Evolutionary conservation across 78 protist genomes (phyloP), one percentile per base, ranked within the genome.

Genomic region (Polysphondylium violaceum): DNA sequence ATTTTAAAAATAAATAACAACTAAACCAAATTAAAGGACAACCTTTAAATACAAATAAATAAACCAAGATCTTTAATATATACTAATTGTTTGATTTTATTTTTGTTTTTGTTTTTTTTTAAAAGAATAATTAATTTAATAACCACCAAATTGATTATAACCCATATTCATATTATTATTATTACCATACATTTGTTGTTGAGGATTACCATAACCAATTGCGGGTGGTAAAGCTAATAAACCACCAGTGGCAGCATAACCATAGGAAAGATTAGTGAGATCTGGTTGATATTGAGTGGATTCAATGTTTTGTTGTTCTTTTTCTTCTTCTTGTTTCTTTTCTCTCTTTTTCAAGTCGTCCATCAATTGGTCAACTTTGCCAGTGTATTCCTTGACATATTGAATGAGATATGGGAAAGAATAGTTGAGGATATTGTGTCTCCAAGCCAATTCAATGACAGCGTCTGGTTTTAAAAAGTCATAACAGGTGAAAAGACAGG

Each of bases 381-480:
- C 33, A 0, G 74, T 69, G 23, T 68, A 53, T 58, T 83, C 91
- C 67, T 83, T 83, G 33, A 83, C 91, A 47, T 83, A 83, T 59
- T 99, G 99, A 60, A 99, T 89, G 58, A 98, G 27, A 97, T 76
- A 99, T 33, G 99, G 99, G 99, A 98, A 98, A n/a, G 98, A 97
- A 68, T 79, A 95, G 93, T 99, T 99, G 69, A 86, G 61, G 44
- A 98, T 76, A 68, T 92, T 75, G 92, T 97, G 51, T 76, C 97
- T 74, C 99, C 99, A 99, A 0, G 99, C 98, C 6, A 97, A 89
- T 97, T 99, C 99, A 47, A 99, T 38, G 17, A 96, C 99, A 0
- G 97, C 98, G 41, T 98, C 99, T 50, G 97, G 98, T 33, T 90
- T 83, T 35, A 98, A 50, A 23, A 95, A 87, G 63, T 98, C 98